phyloP scores from a whole-genome alignment of 2,329 filamentous ascomycete genomes.

The Leptographium lundbergii region DNA sequence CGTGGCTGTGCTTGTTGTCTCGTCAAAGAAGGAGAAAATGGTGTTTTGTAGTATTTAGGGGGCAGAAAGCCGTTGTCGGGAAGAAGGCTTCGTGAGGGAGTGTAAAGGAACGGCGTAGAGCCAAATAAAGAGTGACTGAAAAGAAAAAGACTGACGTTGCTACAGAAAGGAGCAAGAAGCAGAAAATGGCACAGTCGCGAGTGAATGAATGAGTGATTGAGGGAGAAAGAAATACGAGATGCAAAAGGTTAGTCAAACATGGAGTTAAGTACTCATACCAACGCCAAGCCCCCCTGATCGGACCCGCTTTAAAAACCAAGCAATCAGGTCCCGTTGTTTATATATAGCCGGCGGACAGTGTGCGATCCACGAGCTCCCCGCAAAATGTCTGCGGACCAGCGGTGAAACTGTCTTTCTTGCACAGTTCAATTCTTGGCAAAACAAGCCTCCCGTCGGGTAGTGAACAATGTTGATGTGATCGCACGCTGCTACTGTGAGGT shows the following conservation, averaged over 20 bases:
- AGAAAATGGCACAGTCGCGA: too few relatives aligned
- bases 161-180: not conserved
- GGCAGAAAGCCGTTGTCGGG: not conserved
- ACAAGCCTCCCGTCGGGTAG: too few relatives aligned
- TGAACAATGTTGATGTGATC: too few relatives aligned
- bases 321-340: too few relatives aligned
- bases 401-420: too few relatives aligned
- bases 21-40: not conserved
- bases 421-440: too few relatives aligned
- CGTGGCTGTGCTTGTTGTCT: conserved; percentile 8
- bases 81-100: not conserved
- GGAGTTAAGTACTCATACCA: not conserved
- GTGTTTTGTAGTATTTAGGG: not conserved
- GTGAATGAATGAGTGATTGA: not conserved
- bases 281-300: not conserved
- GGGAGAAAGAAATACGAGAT: not conserved
- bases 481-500: too few relatives aligned
- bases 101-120: not conserved
- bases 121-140: not conserved
- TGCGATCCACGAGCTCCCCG: too few relatives aligned
- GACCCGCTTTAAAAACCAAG: not conserved
- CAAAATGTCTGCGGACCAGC: too few relatives aligned
- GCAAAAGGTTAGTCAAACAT: not conserved
- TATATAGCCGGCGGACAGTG: too few relatives aligned
- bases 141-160: not conserved